A percentile compares a stretch with the other conserved stretches of the same genome.
Conservation (phyloP, 805 yeast species). For the Yamadazyma akitaensis region DNA sequence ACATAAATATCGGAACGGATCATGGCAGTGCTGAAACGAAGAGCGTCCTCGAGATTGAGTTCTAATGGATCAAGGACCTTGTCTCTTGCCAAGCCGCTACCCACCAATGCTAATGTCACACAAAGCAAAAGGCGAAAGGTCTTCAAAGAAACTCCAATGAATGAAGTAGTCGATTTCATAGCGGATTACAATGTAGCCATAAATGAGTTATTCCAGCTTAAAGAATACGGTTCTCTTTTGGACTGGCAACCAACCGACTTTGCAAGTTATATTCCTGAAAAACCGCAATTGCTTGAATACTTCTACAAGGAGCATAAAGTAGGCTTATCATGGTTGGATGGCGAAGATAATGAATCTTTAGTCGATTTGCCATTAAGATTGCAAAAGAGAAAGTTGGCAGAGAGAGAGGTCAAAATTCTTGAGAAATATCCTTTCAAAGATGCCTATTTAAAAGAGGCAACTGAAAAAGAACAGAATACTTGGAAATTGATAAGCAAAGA, state of each 20-base stretch:
- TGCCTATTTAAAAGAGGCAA: constrained; percentile 24
- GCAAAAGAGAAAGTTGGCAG: constrained; percentile 36
- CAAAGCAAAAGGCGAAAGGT: constrained; percentile 21
- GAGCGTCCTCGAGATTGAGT: constrained; percentile 11
- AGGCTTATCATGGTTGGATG: constrained; percentile 31
- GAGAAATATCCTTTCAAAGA: constrained; percentile 36
- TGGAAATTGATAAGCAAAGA: constrained; percentile 11
- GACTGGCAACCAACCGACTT: constrained; percentile 58
- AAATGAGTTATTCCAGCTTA: constrained; percentile 62
- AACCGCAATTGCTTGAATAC: constrained; percentile 32
- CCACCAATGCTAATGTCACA: background rate
- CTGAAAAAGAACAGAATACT: constrained; percentile 18
- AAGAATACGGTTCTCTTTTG: constrained; percentile 56
- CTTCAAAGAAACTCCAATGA: background rate
- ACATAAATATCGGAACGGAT: background rate
- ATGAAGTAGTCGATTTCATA: constrained; percentile 40
- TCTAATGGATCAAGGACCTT: background rate
- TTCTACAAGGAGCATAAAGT: constrained; percentile 26
- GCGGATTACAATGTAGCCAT: constrained; percentile 47
- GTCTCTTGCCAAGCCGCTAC: background rate
- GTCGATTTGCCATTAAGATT: constrained; percentile 36
- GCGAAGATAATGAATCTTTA: constrained; percentile 22
- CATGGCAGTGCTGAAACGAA: constrained; percentile 10
- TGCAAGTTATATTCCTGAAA: constrained; percentile 17
- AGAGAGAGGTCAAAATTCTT: constrained; percentile 28